Percentiles rank a stretch among this genome's conserved stretches.
phyloP scores from a whole-genome alignment of 108 stramenopile genomes.

The Seminavis robusta region DNA sequence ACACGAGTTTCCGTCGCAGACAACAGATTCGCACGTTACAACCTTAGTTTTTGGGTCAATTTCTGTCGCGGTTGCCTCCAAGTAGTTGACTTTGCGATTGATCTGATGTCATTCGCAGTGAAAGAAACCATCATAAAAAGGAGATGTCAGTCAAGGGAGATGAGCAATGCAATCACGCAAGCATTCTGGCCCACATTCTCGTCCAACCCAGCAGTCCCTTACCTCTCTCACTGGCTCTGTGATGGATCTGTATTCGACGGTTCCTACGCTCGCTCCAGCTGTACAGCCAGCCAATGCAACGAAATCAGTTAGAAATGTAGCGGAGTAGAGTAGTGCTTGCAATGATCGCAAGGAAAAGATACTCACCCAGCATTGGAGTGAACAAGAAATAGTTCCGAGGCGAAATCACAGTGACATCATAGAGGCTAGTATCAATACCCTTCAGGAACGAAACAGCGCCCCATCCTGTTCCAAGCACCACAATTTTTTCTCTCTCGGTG shows the following conservation, averaged over 20 bases:
- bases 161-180: slow-evolving; percentile 1
- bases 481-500: slow-evolving; percentile 40
- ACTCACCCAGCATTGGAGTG: slow-evolving; percentile 96
- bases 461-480: slow-evolving; percentile 94
- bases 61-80: slow-evolving; percentile 85
- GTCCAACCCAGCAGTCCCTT: slow-evolving; percentile 5
- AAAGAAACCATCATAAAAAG: background rate
- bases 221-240: slow-evolving; percentile 90
- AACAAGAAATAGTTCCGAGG: slow-evolving; percentile 94
- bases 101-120: slow-evolving; percentile 22
- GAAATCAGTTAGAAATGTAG: too few species aligned
- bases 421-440: slow-evolving; percentile 70
- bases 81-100: slow-evolving; percentile 75
- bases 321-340: too few species aligned
- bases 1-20: slow-evolving; percentile 90
- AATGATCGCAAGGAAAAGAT: too few species aligned
- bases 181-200: background rate
- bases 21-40: slow-evolving; percentile 81
- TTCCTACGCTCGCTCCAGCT: slow-evolving; percentile 93
- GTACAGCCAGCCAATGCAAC: too few species aligned
- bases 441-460: slow-evolving; percentile 87
- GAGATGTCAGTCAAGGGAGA: background rate
- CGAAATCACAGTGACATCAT: slow-evolving; percentile 87
- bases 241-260: slow-evolving; percentile 91
- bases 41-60: slow-evolving; percentile 63